Base-by-base conservation (phyloP, 73 alveolate species). In the Diophrys sp. region DNA sequence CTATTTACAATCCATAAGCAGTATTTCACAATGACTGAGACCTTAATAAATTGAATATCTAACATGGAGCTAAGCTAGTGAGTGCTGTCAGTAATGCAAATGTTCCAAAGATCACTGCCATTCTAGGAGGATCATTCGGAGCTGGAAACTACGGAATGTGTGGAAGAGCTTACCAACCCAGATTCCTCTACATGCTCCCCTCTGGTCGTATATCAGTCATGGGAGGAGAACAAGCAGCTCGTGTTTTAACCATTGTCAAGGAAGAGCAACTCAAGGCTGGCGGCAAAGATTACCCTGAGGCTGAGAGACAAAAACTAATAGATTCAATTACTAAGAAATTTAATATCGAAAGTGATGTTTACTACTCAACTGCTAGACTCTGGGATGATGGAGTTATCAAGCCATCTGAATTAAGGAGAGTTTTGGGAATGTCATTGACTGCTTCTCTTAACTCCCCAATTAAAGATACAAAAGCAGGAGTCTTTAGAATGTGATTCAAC, bases 121-220 rank as follows among this genome's bases (percentile, higher is more conserved):
- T 96, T 14, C 67, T 96, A 27, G 99, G 98, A 69, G 98, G 97
- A 26, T 74, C 94, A 71, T 95, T 82, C 74, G 99, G 99, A n/a
- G 99, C 99, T 1, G 99, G 99, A 14, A 96, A 96, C 84, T 96
- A 96, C 79, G 99, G 99, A 31, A 96, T 96, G 99, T 93, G 98
- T 80, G 99, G 99, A 11, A 90, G 99, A 70, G 99, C 99, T 29
- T 96, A 89, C 84, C 88, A 94, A 34, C 98, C 99, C 31, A 81
- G 96, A 74, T 94, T 92, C 91, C 77, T 96, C 56, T 96, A 82
- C 93, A 84, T 89, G 84, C 91, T 97, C 90, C 99, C 99, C 33
- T 84, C 90, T 56, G 89, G 96, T 67, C 82, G 82, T 66, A 96
- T 96, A 56, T 90, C 98, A 23, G 99, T 96, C 32, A 96, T 96